These are phyloP conservation scores for Huiozyma sinensis DNA, from an alignment of 805 yeast genomes.

Conservation along the genomic window DNA sequence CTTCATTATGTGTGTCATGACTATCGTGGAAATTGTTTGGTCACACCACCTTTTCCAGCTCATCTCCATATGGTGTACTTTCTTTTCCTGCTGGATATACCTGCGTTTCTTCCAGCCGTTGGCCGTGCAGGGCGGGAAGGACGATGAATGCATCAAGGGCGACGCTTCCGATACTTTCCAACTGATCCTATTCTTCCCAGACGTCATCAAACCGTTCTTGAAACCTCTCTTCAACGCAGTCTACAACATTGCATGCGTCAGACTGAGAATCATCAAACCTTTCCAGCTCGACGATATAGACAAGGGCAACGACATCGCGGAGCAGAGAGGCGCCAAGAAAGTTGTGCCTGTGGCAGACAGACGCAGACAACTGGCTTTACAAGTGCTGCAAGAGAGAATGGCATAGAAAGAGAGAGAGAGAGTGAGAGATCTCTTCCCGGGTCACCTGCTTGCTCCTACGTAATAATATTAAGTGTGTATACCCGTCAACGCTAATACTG, in stretches of 20 bases:
- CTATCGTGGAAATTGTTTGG: conserved; percentile 23
- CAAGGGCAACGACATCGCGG: conserved; percentile 62
- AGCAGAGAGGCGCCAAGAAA: conserved; percentile 36
- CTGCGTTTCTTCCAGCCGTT: conserved; percentile 67
- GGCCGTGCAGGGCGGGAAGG: conserved; percentile 13
- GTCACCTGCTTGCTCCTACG: too few species aligned
- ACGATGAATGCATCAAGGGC: conserved; percentile 32
- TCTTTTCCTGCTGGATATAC: conserved; percentile 63
- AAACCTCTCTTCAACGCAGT: conserved; percentile 38
- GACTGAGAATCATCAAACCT: conserved; percentile 42
- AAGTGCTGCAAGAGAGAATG: conserved; percentile 60
- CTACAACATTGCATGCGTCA: conserved; percentile 30
- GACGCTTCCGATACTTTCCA: conserved; percentile 89
- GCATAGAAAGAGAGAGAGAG: conserved; percentile 1
- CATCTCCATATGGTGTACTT: conserved; percentile 47
- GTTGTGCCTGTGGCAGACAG: conserved; percentile 48
- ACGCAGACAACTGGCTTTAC: conserved; percentile 66
- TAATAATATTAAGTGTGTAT: too few species aligned
- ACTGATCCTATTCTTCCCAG: conserved; percentile 77
- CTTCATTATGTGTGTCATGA: conserved; percentile 23
- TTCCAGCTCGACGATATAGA: conserved; percentile 63
- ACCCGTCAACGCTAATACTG: too few species aligned
- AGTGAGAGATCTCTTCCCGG: too few species aligned
- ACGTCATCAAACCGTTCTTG: conserved; percentile 39
- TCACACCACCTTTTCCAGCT: conserved; percentile 36